Evolutionary conservation across 2,329 filamentous ascomycete species (phyloP), one percentile per base, ranked within the genome.

Genomic region (Aspergillus sp.): DNA sequence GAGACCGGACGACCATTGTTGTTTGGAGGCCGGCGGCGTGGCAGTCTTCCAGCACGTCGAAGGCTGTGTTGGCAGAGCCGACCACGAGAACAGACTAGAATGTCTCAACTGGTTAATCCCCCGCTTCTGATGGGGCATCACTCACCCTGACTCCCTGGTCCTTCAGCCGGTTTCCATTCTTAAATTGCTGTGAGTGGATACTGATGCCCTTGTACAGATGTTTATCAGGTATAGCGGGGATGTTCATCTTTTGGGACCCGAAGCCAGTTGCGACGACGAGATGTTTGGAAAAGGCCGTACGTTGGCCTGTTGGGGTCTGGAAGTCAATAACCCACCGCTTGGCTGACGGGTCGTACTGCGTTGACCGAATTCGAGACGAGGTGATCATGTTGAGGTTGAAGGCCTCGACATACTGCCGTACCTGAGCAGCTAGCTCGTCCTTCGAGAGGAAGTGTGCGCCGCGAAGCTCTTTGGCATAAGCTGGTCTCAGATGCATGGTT

Each of bases 21-120:
- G 73, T 65, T 20, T 71, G 61, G n/a, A 74, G 61, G 2, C 71
- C 71, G 2, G 72, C 71, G 29, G 71, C 63, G 47, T 71, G 69
- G 64, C 76, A 77, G 59, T 79, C 75, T 56, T 77, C 70, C 1
- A 76, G 72, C 7, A 79, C 71, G 50, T 79, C 77, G 58, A 79
- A 77, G 0, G 61, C 67, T 0, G 76, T 78, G 55, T 80, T 80
- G 47, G 73, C 78, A 17, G 73, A 73, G 32, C 77, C 77, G 11
- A 80, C 64, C 0, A 79, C 69, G 4, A 79, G 58, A 3, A 71
- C 77, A 7, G 68, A 70, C 59, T 78, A 38, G 31, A 23, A n/a
- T n/a, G n/a, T n/a, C n/a, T n/a, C n/a, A n/a, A n/a, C n/a, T n/a
- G n/a, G n/a, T n/a, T n/a, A n/a, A n/a, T n/a, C n/a, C n/a, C n/a